phyloP scores from a whole-genome alignment of 1,284 basidiomycete species.

The Phellinidium pouzarii region DNA sequence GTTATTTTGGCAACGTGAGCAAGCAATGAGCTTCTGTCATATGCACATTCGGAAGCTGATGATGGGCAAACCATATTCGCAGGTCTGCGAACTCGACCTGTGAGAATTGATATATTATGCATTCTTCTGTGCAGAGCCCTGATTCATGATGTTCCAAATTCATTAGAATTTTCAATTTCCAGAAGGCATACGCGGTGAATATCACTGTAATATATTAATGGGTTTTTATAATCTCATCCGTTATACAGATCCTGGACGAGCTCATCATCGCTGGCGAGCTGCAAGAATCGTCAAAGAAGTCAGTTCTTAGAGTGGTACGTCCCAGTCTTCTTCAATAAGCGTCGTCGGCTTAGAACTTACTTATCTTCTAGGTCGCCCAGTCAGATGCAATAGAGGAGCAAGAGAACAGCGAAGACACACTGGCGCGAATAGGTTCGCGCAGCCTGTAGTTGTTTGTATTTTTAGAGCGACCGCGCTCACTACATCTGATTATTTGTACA shows the following conservation, averaged over 20 bases:
- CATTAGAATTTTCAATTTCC: slow-evolving; percentile 92
- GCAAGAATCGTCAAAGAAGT: slow-evolving; percentile 98
- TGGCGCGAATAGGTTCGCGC: slow-evolving; percentile 65
- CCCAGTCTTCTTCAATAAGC: background rate
- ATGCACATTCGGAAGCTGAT: background rate
- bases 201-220: too few species aligned
- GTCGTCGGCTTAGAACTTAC: background rate
- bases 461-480: background rate
- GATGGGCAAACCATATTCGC: slow-evolving; percentile 16
- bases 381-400: slow-evolving; percentile 76
- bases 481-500: background rate
- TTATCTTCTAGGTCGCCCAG: slow-evolving; percentile 60
- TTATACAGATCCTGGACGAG: slow-evolving; percentile 84
- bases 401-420: slow-evolving; percentile 71
- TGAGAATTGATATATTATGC: slow-evolving; percentile 35
- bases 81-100: slow-evolving; percentile 97
- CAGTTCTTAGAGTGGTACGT: slow-evolving; percentile 80
- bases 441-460: slow-evolving; percentile 6
- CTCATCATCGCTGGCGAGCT: slow-evolving; percentile 97
- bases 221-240: slow-evolving; percentile 10
- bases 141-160: background rate
- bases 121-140: background rate
- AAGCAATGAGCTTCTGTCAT: background rate
- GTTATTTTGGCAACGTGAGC: slow-evolving; percentile 97
- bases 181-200: slow-evolving; percentile 87